Percentiles rank a stretch among this genome's conserved stretches.
phyloP scores from a whole-genome alignment of 192 early-diverging fungal species.

The Gigaspora rosea region DNA sequence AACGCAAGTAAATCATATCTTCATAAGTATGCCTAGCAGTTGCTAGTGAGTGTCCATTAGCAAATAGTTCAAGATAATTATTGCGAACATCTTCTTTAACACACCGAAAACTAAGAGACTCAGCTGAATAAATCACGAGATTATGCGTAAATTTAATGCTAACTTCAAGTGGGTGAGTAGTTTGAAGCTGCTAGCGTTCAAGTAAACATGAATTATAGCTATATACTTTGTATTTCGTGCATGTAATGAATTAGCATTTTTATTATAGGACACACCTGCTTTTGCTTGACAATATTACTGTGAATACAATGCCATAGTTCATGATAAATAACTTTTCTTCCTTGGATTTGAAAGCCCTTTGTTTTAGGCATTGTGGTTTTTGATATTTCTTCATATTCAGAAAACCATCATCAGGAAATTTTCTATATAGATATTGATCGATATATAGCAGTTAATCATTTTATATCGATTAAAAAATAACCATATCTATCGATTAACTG shows the following conservation, averaged over 20 bases:
- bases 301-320: neutral
- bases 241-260: neutral
- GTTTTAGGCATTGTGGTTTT: too few species aligned
- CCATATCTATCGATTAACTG: too few species aligned
- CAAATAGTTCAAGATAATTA: neutral
- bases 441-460: too few species aligned
- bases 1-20: neutral
- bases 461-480: too few species aligned
- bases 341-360: too few species aligned
- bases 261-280: constrained; percentile 3
- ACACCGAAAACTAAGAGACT: neutral
- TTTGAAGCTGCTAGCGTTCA: neutral
- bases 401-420: too few species aligned
- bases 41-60: neutral
- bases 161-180: constrained; percentile 6
- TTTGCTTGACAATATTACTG: constrained; percentile 4
- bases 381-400: too few species aligned
- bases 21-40: neutral
- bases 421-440: too few species aligned
- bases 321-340: too few species aligned
- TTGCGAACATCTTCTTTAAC: neutral
- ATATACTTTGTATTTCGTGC: neutral
- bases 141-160: constrained; percentile 6
- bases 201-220: constrained; percentile 1
- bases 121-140: constrained; percentile 2